phyloP scores from a whole-genome alignment of 1,284 basidiomycete species.

The Anthracocystis setariae region DNA sequence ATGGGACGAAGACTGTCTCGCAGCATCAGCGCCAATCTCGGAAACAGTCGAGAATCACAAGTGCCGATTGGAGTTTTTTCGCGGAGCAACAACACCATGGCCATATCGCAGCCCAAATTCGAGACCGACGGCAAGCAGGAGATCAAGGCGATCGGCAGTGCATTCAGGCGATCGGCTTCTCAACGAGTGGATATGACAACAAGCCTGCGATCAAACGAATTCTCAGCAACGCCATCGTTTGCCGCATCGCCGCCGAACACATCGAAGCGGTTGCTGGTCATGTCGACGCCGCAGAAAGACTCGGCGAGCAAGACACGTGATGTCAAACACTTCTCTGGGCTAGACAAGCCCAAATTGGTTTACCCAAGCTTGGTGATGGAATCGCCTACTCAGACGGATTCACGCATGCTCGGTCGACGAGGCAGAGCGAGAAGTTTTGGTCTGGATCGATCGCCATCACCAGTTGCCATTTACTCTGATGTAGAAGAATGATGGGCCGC shows the following conservation, averaged over 20 bases:
- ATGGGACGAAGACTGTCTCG: constrained; percentile 40
- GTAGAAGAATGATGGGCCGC: constrained; percentile 12
- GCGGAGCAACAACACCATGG: constrained; percentile 17
- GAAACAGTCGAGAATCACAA: constrained; percentile 15
- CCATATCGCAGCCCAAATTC: constrained; percentile 4
- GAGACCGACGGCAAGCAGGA: neutral
- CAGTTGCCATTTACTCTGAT: constrained; percentile 19
- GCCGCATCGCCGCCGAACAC: constrained; percentile 7
- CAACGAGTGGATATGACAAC: constrained; percentile 4
- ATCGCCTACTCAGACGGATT: constrained; percentile 21
- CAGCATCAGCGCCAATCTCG: constrained; percentile 36
- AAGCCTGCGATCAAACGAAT: constrained; percentile 6
- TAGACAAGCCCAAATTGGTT: constrained; percentile 24
- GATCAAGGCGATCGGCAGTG: neutral
- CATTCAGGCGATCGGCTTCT: constrained; percentile 1
- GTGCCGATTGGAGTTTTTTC: constrained; percentile 27
- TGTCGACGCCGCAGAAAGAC: constrained; percentile 42
- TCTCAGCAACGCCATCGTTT: constrained; percentile 12
- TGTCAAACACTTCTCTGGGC: constrained; percentile 6
- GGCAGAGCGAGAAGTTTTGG: constrained; percentile 12
- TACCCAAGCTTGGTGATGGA: constrained; percentile 36
- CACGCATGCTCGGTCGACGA: constrained; percentile 3
- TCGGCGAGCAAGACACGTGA: constrained; percentile 9
- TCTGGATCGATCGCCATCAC: constrained; percentile 26
- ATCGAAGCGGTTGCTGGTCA: constrained; percentile 27